Evolutionary conservation across 129 eudicot genomes (phyloP).

Genomic region (Escallonia herrerae): DNA sequence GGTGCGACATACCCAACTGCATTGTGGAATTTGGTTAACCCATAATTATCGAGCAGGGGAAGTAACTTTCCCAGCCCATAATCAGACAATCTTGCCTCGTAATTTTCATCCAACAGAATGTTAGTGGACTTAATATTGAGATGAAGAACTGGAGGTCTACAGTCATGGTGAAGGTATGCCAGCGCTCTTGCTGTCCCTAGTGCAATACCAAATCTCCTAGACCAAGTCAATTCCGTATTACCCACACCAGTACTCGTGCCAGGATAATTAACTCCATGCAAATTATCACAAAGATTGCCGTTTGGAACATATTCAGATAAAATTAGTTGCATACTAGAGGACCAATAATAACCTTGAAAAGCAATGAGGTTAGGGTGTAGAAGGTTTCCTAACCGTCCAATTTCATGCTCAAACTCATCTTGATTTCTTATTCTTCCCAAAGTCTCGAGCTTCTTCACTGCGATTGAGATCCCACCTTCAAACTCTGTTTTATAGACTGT

Average conservation of each 20-base stretch:
- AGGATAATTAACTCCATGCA: constrained; percentile 59
- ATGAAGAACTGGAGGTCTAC: constrained; percentile 86
- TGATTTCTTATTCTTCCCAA: constrained; percentile 82
- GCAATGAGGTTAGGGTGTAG: constrained; percentile 71
- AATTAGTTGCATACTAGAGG: constrained; percentile 71
- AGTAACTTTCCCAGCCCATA: constrained; percentile 73
- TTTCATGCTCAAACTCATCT: constrained; percentile 93
- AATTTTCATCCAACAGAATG: constrained; percentile 62
- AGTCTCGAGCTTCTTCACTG: constrained; percentile 80
- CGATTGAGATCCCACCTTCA: constrained; percentile 74
- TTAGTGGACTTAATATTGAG: constrained; percentile 83
- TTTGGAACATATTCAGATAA: constrained; percentile 61
- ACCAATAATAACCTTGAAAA: constrained; percentile 90
- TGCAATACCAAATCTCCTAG: constrained; percentile 74
- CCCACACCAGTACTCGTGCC: constrained; percentile 67
- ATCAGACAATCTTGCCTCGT: constrained; percentile 70
- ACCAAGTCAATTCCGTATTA: constrained; percentile 59
- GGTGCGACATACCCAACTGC: constrained; percentile 94
- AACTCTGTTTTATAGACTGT: constrained; percentile 70
- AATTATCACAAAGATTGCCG: constrained; percentile 75
- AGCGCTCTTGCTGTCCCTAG: constrained; percentile 81
- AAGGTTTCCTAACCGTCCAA: constrained; percentile 77
- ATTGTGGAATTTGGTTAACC: constrained; percentile 60
- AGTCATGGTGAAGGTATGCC: constrained; percentile 93
- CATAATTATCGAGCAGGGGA: constrained; percentile 58